Evolutionary conservation across 495 filamentous ascomycete genomes (phyloP), one percentile per base, ranked within the genome.

Genomic region (Evansstolkia leycettana): DNA sequence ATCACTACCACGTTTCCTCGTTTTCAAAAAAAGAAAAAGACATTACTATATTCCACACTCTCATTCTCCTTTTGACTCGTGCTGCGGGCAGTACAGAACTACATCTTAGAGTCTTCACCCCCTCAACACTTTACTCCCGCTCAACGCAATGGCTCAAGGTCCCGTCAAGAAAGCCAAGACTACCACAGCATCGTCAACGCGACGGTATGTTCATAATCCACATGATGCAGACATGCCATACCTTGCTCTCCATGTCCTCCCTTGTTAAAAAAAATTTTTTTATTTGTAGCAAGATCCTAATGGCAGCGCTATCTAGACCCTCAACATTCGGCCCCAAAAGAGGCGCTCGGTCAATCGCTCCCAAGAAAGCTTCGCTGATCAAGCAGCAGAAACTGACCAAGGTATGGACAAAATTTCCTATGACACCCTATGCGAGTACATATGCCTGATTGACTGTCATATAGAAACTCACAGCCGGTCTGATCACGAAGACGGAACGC

Each of bases 401-500:
- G 67, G 75, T 79, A 41, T 23, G 54, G 47, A 1, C 10, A 20
- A 14, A 6, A 8, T 17, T 9, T 27, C 19, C 30, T 13, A 16
- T 17, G 7, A 16, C 29, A 15, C 44, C 9, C 20, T 39, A 24
- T 12, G 20, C 5, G 20, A 23, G 9, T 23, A 4, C 20, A 9
- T 23, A 23, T 9, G 5, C 9, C 20, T 23, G 9, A 23, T 23
- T 9, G 9, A 23, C 9, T 26, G 6, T 13, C 17, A n/a, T 26
- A 25, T 42, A 80, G 78, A 83, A 81, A 72, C 62, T 76, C 33
- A 64, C 75, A 0, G 65, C 76, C 0, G 78, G 79, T 0, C 59
- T 86, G 14, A 68, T 67, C 3, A 62, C 64, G 0, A 69, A 70
- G 55, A 84, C 80, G 39, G 81, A 86, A 48, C 64, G 73, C 38